Evolutionary conservation across 1,139 yeast genomes (phyloP), one percentile per base, ranked within the genome.

Genomic region (Lipomyces yarrowii): DNA sequence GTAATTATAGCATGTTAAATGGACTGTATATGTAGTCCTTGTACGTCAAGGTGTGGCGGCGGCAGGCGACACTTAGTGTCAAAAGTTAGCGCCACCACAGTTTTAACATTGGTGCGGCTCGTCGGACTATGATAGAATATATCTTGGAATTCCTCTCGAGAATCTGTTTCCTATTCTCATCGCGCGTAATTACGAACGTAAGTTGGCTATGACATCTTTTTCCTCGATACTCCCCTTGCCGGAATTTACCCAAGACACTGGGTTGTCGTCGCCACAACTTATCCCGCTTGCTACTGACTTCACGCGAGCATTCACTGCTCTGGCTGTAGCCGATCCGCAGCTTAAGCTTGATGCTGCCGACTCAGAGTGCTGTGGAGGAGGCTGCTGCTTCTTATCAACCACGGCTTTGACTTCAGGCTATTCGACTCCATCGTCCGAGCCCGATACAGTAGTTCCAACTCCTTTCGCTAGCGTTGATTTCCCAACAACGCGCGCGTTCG

Each of bases 301-400:
- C 63, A 66, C 69, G 5, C 63, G 65, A 26, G 60, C 64, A n/a
- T 59, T 65, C 32, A 55, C 69, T 10, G 48, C 62, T 33, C 56
- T 53, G 32, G 48, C 53, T 7, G 26, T 56, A 1, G 54, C 39
- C 7, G 61, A 61, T 18, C 59, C 39, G 23, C n/a, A 10, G 21
- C 11, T 51, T 33, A 37, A 42, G 6, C 11, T 51, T 33, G 48
- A 42, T 10, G 39, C 52, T n/a, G 39, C 21, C 37, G 68, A 67
- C 57, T 67, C 69, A 11, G 68, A 67, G 42, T 67, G 69, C 60
- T 64, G 69, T 46, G 69, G 68, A 32, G 68, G 68, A 6, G 64
- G 69, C 18, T 65, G 69, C 52, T 60, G 65, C 37, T 37, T 37
- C 42, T 15, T 51, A 33, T 39, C 30, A 30, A 58, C 18, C 26